Conservation (phyloP, 2,329 filamentous ascomycete genomes). For the Penicillium sp. region DNA sequence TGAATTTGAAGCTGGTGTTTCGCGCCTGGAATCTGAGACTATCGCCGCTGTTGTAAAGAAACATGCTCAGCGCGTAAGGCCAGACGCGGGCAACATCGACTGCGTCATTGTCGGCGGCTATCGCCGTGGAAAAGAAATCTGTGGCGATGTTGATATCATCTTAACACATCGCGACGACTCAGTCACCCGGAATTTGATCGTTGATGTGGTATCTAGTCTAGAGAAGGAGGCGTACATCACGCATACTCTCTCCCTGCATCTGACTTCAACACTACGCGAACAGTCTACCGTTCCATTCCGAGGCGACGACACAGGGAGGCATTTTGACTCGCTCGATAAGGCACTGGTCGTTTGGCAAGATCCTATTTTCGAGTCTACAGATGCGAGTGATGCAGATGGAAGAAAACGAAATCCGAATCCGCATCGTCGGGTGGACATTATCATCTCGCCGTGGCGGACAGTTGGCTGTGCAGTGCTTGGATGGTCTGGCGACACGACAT, state of each 20-base stretch:
- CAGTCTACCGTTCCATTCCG: conserved; percentile 63
- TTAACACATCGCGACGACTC: conserved; percentile 72
- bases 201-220: conserved; percentile 67
- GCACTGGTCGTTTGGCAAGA: conserved; percentile 90
- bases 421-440: conserved; percentile 88
- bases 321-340: conserved; percentile 87
- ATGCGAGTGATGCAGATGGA: not conserved
- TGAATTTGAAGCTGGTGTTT: conserved; percentile 71
- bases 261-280: conserved; percentile 67
- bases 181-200: conserved; percentile 68
- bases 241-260: conserved; percentile 71
- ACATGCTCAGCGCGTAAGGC: conserved; percentile 64
- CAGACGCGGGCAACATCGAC: conserved; percentile 52
- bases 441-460: conserved; percentile 83
- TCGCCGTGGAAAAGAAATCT: conserved; percentile 69
- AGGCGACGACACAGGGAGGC: conserved; percentile 42
- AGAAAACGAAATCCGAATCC: conserved; percentile 62
- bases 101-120: conserved; percentile 75
- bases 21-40: conserved; percentile 67
- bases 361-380: conserved; percentile 45
- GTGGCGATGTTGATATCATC: conserved; percentile 83
- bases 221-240: conserved; percentile 72
- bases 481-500: conserved; percentile 87
- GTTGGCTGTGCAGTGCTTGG: conserved; percentile 83
- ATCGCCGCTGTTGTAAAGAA: conserved; percentile 64